Base-by-base conservation (phyloP, 2,329 filamentous ascomycete genomes). In the Ceratocystis smalleyi region DNA sequence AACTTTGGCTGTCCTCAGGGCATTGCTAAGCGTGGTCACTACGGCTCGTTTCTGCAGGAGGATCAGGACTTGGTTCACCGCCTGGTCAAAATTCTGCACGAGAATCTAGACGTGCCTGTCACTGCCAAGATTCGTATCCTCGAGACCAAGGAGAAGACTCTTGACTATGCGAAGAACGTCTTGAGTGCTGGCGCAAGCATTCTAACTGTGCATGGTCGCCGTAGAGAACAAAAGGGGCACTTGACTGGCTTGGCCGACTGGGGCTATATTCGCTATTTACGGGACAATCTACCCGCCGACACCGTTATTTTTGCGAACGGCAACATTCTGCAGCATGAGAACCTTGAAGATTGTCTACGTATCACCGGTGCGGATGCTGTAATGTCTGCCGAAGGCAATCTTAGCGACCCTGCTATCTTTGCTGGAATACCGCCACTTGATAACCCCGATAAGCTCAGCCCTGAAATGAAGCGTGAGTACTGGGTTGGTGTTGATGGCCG, bases 241-340 rank as follows among this genome's bases (percentile, higher is more conserved):
- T 82, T 95, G 71, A 99, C 94, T 0, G 94, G 94, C 0, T 70
- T 97, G 43, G 94, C 94, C 3, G 91, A 99, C 75, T 99, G 94
- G 94, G 77, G 77, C n/a, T 83, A 87, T 71, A 85, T 99, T 65
- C 82, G 85, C 3, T 92, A 88, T 71, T 75, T 99, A 68, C 80
- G 94, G 60, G 89, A 96, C 10, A 87, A 86, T 67, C 76, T 99
- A 35, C 92, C 92, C 0, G 76, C 81, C 0, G 91, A 96, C 59
- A 95, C 91, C 6, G 94, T 99, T 27, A 83, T 99, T 2, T 97
- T 99, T 72, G 94, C 94, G 2, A 99, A 99, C 73, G 94, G 94
- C 12, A 99, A 99, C 71, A 86, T 96, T 43, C 77, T 99, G 66
- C 87, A 89, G 72, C 81, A 87, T 66, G 85, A 79, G 0, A 92